Percentiles rank a stretch among this genome's conserved stretches.
Evolutionary conservation across 208 protist genomes (phyloP).

Genomic region (Trypanosoma conorhini): DNA sequence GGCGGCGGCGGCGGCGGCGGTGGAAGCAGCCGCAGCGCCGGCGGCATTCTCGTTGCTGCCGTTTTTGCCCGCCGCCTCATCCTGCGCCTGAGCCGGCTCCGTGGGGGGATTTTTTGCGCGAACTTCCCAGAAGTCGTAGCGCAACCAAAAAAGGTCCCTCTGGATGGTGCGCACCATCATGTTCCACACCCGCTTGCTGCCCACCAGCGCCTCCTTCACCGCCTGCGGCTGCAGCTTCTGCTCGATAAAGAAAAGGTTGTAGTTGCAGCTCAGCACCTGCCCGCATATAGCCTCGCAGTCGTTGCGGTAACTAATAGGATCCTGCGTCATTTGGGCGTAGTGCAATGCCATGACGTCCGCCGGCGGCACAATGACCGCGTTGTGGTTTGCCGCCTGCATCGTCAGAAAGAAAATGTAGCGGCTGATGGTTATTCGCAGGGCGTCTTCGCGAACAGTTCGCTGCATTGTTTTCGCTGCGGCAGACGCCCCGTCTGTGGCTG

Average conservation of each 20-base stretch:
- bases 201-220: slow-evolving; percentile 60
- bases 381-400: slow-evolving; percentile 88
- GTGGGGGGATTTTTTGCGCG: slow-evolving; percentile 10
- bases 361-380: slow-evolving; percentile 86
- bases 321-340: slow-evolving; percentile 76
- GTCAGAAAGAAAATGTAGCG: slow-evolving; percentile 91
- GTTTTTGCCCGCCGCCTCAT: not conserved
- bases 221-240: slow-evolving; percentile 40
- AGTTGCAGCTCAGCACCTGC: slow-evolving; percentile 87
- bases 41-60: not conserved
- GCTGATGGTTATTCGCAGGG: slow-evolving; percentile 62
- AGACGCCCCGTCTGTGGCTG: not conserved
- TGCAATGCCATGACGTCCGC: slow-evolving; percentile 87
- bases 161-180: slow-evolving; percentile 84
- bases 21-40: not conserved
- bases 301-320: slow-evolving; percentile 66
- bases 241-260: slow-evolving; percentile 77
- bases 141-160: slow-evolving; percentile 73
- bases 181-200: slow-evolving; percentile 82
- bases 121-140: slow-evolving; percentile 87
- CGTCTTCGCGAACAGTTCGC: slow-evolving; percentile 28
- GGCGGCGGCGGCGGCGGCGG: too few species aligned
- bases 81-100: not conserved
- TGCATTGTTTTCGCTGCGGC: not conserved
- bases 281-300: slow-evolving; percentile 89